Evolutionary conservation across 2,329 filamentous ascomycete genomes (phyloP), one percentile per base, ranked within the genome.

Genomic region (Pseudogymnoascus verrucosus): DNA sequence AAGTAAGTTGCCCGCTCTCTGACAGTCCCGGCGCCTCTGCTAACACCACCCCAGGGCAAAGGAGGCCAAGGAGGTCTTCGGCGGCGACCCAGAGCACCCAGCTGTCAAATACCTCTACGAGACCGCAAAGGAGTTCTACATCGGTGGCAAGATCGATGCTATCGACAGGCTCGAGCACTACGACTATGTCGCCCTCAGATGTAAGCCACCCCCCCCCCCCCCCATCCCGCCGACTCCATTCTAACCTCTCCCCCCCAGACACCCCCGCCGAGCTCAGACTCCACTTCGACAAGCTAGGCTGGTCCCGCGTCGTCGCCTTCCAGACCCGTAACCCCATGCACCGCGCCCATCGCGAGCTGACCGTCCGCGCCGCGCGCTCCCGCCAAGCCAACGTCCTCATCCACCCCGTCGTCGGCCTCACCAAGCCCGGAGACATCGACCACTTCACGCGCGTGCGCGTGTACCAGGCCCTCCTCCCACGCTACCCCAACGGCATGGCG

Each of bases 281-380:
- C 68, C 93, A 98, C 83, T 99, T 99, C 75, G 95, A 98, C 84
- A 99, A 99, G 86, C 91, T 99, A 72, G 95, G 95, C 79, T 99
- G 95, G 95, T 88, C 90, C 78, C 89, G 89, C 77, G 93, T 99
- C 71, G 95, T 99, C 68, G 95, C 95, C 74, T 99, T 99, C 89
- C 95, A 99, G 84, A 99, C 95, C 69, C 84, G 93, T 77, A 99
- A 99, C 81, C 95, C 95, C 71, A 99, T 99, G 95, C 95, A 99
- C 83, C 90, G 95, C 74, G 95, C 95, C 76, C 95, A 99, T 80
- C 87, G 95, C 79, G 95, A 99, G 82, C 82, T 99, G 78, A 99
- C 95, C 65, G 95, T 99, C 74, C 92, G 95, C 73, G 95, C 95
- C 70, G 95, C 95, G 69, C 93, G 95, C 72, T 90, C 90, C 64